A percentile compares a stretch with the other conserved stretches of the same genome.
phyloP scores from a whole-genome alignment of 2,329 filamentous ascomycete species.

The Cladophialophora bantiana region DNA sequence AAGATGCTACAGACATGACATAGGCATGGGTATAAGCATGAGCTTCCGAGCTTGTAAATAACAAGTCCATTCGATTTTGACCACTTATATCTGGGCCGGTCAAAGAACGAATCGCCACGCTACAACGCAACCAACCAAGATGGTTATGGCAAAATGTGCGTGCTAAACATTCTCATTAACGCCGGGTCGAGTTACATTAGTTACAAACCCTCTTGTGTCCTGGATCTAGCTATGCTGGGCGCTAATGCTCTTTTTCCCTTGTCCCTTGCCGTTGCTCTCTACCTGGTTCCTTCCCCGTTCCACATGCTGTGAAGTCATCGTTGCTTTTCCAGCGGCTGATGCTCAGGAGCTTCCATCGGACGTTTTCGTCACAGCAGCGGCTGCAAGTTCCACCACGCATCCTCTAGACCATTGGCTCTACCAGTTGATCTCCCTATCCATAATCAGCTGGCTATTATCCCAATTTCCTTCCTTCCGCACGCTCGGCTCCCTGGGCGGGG shows the following conservation, averaged over 20 bases:
- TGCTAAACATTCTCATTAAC: background rate
- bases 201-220: background rate
- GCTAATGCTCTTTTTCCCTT: background rate
- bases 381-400: constrained; percentile 29
- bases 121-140: background rate
- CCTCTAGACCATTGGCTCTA: constrained; percentile 31
- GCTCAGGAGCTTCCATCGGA: background rate
- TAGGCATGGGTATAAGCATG: too few species aligned
- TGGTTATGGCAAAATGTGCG: background rate
- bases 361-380: constrained; percentile 26
- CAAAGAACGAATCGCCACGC: too few species aligned
- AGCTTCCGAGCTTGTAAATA: too few species aligned
- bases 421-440: constrained; percentile 33
- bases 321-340: background rate
- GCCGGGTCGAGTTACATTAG: constrained; percentile 2
- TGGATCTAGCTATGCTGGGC: background rate
- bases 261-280: background rate
- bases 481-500: constrained; percentile 2
- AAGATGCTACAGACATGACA: too few species aligned
- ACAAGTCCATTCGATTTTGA: too few species aligned
- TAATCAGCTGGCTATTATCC: constrained; percentile 35
- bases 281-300: background rate
- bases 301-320: background rate
- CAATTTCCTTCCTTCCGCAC: constrained; percentile 26
- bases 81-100: too few species aligned